Conservation (phyloP, 2,329 filamentous ascomycete species). For the Bipolaris cookei region DNA sequence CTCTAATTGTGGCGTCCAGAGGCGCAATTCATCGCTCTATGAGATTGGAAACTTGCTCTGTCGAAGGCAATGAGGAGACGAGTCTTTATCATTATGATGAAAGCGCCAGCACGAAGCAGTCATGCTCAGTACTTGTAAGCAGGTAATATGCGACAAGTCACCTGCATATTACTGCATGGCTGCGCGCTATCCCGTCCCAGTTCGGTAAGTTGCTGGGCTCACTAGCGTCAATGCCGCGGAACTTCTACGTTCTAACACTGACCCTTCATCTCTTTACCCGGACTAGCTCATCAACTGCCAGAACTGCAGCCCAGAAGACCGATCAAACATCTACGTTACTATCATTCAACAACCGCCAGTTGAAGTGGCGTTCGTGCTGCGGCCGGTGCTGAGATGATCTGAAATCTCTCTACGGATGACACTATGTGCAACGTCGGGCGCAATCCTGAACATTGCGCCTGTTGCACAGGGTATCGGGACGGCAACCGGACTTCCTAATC, state of each 20-base stretch:
- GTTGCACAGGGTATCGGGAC: constrained; percentile 8
- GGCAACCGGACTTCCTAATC: constrained; percentile 8
- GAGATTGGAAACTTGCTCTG: background rate
- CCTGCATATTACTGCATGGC: background rate
- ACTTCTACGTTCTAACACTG: constrained; percentile 2
- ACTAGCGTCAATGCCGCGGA: constrained; percentile 5
- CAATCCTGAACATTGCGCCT: constrained; percentile 15
- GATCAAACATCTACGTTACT: constrained; percentile 23
- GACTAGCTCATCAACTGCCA: constrained; percentile 1
- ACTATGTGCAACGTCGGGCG: constrained; percentile 34
- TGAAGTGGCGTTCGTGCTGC: constrained; percentile 17
- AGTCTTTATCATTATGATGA: background rate
- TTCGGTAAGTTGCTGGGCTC: constrained; percentile 9
- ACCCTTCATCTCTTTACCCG: background rate
- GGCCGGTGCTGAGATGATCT: constrained; percentile 32
- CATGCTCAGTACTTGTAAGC: background rate
- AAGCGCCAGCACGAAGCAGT: background rate
- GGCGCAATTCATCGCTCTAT: background rate
- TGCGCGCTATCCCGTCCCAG: constrained; percentile 9
- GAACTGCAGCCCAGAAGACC: constrained; percentile 9
- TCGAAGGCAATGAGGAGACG: background rate
- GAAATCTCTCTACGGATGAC: constrained; percentile 10
- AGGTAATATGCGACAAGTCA: background rate
- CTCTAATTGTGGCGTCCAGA: background rate
- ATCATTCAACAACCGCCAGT: constrained; percentile 20